Percentiles rank a stretch among this genome's conserved stretches.
These are phyloP conservation scores for Arabidopsis suecica DNA, from an alignment of 345 rosid genomes.

Conservation along the genomic window DNA sequence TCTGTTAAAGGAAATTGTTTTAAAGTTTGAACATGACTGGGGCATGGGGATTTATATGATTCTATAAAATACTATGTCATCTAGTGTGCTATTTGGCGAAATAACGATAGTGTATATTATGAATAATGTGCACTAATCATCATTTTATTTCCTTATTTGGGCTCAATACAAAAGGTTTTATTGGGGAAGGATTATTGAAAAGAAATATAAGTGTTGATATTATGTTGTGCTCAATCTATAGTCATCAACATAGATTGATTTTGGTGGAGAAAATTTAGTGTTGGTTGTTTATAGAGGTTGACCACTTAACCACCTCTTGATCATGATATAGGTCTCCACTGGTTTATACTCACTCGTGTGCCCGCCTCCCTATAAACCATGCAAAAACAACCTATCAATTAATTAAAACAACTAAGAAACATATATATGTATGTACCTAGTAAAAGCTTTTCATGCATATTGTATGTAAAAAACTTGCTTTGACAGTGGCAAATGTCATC, in stretches of 20 bases:
- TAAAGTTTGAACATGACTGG: not conserved
- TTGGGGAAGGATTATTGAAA: not conserved
- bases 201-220: not conserved
- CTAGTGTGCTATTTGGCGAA: not conserved
- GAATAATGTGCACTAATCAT: no score
- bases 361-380: conserved; percentile 59
- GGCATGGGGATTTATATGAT: no score
- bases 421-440: not conserved
- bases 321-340: conserved; percentile 53
- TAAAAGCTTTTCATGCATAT: not conserved
- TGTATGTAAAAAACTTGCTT: conserved; percentile 42
- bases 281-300: conserved; percentile 18
- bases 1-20: not conserved
- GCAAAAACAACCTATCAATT: not conserved
- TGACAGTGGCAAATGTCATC: conserved; percentile 72
- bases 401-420: not conserved
- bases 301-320: conserved; percentile 39
- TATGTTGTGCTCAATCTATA: not conserved
- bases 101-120: no score
- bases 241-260: not conserved
- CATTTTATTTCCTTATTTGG: no score
- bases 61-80: no score
- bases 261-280: not conserved
- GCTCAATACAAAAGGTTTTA: not conserved
- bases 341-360: conserved; percentile 60